Evolutionary conservation across 305 asterid species (phyloP), one percentile per base, ranked within the genome.

Genomic region (Fraxinus platypoda): DNA sequence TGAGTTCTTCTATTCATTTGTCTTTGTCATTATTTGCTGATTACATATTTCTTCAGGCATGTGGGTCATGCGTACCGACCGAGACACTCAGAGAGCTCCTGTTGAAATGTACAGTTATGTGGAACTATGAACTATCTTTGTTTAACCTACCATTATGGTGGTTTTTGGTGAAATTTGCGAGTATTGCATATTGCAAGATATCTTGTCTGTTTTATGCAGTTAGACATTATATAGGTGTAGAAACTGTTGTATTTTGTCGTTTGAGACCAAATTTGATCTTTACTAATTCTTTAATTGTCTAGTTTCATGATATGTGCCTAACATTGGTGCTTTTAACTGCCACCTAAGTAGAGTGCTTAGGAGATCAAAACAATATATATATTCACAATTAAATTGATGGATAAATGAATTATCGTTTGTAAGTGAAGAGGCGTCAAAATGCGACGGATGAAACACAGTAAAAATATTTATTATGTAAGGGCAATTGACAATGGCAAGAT

Each of bases 21-120:
- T 79, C 82, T 81, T 79, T 79, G 79, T 83, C 79, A 66, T 59
- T 38, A 74, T 38, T 19, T 71, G 46, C 59, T 83, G 72, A 66
- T 59, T 38, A 43, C 33, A 30, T 49, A 59, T 75, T 76, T 43
- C 21, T 41, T 66, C 78, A 81, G 83, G 80, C 62, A 64, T 9
- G 4, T 78, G 76, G 49, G 79, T 76, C 57, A 64, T 84, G 75
- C 35, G 70, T 28, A 83, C 59, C 8, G 28, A 80, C 74, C 77
- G 21, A 59, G 84, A 77, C 21, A 54, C 26, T 73, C 25, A 70
- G 78, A 15, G 49, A 34, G 25, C 75, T 75, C 82, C 30, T 80
- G 82, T 81, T 87, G 85, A 78, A 81, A 78, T 71, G 81, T 85
- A 88, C 84, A 87, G 75, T 76, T 64, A 31, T 87, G 86, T 83